Conservation (phyloP, 2,329 filamentous ascomycete species). For the Exophiala sp. region DNA sequence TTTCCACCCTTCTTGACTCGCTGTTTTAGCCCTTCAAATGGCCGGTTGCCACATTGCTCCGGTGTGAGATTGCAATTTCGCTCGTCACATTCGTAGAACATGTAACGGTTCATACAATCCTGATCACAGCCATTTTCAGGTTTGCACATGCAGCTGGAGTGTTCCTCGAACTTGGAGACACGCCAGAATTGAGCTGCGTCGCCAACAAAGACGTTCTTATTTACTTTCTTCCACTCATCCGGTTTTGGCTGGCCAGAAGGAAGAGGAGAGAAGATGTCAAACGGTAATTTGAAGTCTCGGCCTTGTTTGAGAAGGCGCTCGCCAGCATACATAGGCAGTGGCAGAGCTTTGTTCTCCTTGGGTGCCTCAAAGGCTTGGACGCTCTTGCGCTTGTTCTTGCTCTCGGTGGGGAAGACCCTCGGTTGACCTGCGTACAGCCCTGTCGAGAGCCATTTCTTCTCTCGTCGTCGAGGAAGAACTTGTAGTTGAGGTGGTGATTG, state of each 20-base stretch:
- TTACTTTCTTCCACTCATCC: slow-evolving; percentile 86
- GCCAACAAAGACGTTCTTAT: slow-evolving; percentile 88
- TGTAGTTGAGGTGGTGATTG: slow-evolving; percentile 8
- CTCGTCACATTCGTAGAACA: slow-evolving; percentile 95
- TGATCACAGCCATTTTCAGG: slow-evolving; percentile 79
- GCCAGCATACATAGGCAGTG: slow-evolving; percentile 75
- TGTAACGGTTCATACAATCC: slow-evolving; percentile 88
- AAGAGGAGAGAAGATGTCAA: slow-evolving; percentile 82
- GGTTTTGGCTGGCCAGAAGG: slow-evolving; percentile 85
- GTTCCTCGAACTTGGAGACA: slow-evolving; percentile 69
- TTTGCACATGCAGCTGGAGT: slow-evolving; percentile 74
- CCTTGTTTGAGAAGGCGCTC: slow-evolving; percentile 67
- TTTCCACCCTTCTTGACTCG: slow-evolving; percentile 75
- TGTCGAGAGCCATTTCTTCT: slow-evolving; percentile 75
- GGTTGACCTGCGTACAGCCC: slow-evolving; percentile 86
- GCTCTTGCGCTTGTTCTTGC: slow-evolving; percentile 42
- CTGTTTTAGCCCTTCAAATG: slow-evolving; percentile 74
- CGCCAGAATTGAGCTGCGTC: slow-evolving; percentile 79
- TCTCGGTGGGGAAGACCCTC: slow-evolving; percentile 46
- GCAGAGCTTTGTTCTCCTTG: slow-evolving; percentile 59
- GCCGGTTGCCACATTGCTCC: slow-evolving; percentile 77
- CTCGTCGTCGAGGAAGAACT: slow-evolving; percentile 42
- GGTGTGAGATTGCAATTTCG: slow-evolving; percentile 78
- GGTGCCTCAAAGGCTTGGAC: slow-evolving; percentile 38
- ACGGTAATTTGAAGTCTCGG: slow-evolving; percentile 84